phyloP scores from a whole-genome alignment of 495 filamentous ascomycete species.

The Haplographium delicatum region DNA sequence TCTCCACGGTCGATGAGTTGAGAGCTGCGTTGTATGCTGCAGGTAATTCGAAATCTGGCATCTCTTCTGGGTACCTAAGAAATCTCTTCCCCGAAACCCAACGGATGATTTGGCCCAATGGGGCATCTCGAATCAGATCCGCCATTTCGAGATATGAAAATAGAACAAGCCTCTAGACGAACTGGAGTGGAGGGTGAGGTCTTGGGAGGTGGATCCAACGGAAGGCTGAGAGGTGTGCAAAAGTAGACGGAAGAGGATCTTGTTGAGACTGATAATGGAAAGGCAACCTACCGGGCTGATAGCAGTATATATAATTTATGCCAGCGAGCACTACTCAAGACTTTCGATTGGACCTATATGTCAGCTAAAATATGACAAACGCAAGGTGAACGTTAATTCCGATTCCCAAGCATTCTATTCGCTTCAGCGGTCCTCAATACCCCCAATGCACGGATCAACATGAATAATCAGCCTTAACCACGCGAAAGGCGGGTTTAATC shows the following conservation, averaged over 20 bases:
- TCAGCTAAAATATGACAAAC: constrained; percentile 8
- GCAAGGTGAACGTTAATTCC: constrained; percentile 2
- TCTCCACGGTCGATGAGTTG: constrained; percentile 23
- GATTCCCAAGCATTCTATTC: not conserved
- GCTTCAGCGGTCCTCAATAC: not conserved
- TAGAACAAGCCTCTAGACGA: not conserved
- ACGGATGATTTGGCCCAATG: constrained; percentile 49
- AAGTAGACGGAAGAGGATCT: not conserved
- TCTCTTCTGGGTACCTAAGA: constrained; percentile 52
- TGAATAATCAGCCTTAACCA: too few species aligned
- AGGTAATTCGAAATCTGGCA: constrained; percentile 44
- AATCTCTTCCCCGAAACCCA: constrained; percentile 42
- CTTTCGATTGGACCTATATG: not conserved
- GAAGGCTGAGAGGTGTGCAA: not conserved
- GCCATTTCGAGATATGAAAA: constrained; percentile 6
- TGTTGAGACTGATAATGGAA: not conserved
- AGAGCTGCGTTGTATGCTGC: constrained; percentile 37
- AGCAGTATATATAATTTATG: constrained; percentile 3
- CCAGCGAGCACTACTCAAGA: not conserved
- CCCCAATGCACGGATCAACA: too few species aligned
- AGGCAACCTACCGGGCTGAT: not conserved
- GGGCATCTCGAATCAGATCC: constrained; percentile 44
- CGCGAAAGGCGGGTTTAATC: too few species aligned
- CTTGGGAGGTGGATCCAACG: not conserved
- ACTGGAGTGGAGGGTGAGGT: not conserved